Conservation (phyloP, 164 flowering plant genomes). For the Magnolia changhungtana region DNA sequence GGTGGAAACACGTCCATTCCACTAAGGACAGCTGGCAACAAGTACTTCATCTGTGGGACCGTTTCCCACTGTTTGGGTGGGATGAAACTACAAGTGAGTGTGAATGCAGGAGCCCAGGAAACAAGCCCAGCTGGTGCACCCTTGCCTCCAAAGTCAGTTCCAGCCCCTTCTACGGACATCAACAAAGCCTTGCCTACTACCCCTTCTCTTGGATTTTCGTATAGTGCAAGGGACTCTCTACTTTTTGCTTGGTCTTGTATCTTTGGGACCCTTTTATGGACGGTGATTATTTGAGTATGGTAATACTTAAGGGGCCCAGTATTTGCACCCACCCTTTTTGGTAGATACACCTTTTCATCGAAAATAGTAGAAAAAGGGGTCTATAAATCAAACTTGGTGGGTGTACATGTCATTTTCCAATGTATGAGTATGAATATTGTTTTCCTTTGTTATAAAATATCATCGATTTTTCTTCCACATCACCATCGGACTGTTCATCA, state of each 20-base stretch:
- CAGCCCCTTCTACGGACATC: constrained; percentile 35
- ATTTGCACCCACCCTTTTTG: too few relatives aligned
- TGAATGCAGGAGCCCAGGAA: constrained; percentile 16
- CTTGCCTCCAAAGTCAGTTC: constrained; percentile 6
- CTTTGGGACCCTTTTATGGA: constrained; percentile 17
- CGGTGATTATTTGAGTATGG: not conserved
- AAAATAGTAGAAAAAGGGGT: too few relatives aligned
- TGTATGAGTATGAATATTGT: too few relatives aligned
- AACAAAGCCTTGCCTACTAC: constrained; percentile 22
- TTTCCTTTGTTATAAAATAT: too few relatives aligned
- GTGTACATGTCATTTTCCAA: not conserved
- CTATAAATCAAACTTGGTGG: not conserved
- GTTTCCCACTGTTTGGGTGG: constrained; percentile 44
- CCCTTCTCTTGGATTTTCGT: constrained; percentile 23
- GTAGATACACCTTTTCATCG: too few relatives aligned
- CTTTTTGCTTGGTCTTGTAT: constrained; percentile 14
- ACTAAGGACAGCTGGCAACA: constrained; percentile 32
- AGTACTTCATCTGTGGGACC: constrained; percentile 56
- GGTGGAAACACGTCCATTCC: constrained; percentile 36
- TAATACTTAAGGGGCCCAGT: not conserved
- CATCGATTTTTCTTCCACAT: too few relatives aligned
- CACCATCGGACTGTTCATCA: too few relatives aligned
- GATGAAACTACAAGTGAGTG: constrained; percentile 49
- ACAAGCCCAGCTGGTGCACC: constrained; percentile 42
- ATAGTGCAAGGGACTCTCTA: constrained; percentile 12